Conservation (phyloP, 805 yeast species). For the Ogataea glucozyma region DNA sequence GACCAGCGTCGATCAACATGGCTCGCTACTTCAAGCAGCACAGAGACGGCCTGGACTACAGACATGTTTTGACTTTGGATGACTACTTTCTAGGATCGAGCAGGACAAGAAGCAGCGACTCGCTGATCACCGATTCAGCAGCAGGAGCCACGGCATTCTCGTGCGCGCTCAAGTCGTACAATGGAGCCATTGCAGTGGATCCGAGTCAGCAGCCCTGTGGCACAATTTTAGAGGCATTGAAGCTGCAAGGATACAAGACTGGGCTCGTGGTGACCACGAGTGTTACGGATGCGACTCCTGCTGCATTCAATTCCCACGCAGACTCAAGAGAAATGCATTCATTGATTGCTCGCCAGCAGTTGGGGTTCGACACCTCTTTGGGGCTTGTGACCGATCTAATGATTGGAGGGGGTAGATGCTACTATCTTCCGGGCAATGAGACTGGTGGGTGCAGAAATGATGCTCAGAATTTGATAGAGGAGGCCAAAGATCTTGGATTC, state of each 20-base stretch:
- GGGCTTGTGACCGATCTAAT: conserved; percentile 82
- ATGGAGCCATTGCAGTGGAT: conserved; percentile 89
- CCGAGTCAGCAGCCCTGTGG: conserved; percentile 76
- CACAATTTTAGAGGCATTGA: conserved; percentile 84
- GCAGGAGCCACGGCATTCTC: conserved; percentile 97
- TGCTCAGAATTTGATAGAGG: conserved; percentile 62
- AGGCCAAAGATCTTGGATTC: conserved; percentile 65
- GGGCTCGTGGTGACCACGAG: conserved; percentile 93
- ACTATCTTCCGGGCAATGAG: conserved; percentile 56
- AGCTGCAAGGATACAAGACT: conserved; percentile 74
- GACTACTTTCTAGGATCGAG: conserved; percentile 76
- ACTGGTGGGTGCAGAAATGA: conserved; percentile 73
- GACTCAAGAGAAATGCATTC: conserved; percentile 77
- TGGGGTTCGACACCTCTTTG: conserved; percentile 72
- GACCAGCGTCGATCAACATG: conserved; percentile 81
- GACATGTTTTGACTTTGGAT: conserved; percentile 64
- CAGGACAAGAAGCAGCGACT: conserved; percentile 75
- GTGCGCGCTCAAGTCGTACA: conserved; percentile 79
- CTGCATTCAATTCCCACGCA: conserved; percentile 81
- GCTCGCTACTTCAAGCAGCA: conserved; percentile 75
- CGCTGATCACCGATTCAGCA: conserved; percentile 89
- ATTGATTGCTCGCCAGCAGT: conserved; percentile 81
- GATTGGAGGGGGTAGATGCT: conserved; percentile 91
- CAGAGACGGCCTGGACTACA: conserved; percentile 51
- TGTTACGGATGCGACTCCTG: conserved; percentile 94